Evolutionary conservation across 495 filamentous ascomycete species (phyloP), one percentile per base, ranked within the genome.

Genomic region (Margaritispora aquatica): DNA sequence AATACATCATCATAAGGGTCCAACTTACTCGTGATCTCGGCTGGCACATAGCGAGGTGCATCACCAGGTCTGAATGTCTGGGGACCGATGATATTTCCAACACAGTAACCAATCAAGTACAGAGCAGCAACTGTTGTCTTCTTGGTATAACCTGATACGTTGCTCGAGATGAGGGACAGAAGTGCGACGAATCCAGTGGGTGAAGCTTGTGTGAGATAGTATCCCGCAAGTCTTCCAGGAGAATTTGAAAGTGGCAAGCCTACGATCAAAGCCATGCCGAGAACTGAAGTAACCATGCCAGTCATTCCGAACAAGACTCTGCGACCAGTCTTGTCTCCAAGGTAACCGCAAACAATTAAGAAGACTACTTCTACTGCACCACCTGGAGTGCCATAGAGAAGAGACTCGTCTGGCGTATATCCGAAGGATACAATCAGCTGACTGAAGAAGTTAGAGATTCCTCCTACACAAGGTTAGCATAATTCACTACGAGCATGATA

Each of bases 91-190:
- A 82, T 82, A 52, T 84, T 85, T 1, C 83, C 82, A 0, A 75
- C 76, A 61, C 84, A 87, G 59, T 87, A 88, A 1, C 75, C 78
- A 44, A 88, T 84, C n/a, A 90, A 69, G 58, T 86, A 88, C 53
- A 90, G 21, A 13, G 65, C 65, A 7, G 46, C 59, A 1, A 88
- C 81, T 0, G 86, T 89, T 0, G 86, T 89, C 70, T 88, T 89
- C 73, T 89, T 88, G 10, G 87, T 89, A 67, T 87, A 89, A 19
- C 86, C 85, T 0, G 85, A 83, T 7, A 88, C 80, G 60, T 90
- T 89, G 21, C 78, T 82, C 1, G 65, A 51, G 23, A 68, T 57
- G 15, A 68, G 59, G 8, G 62, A 62, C 11, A 68, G 57, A 0
- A 63, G 29, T 11, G 55, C 48, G 7, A 61, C 58, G 36, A 67